Percentiles rank a stretch among this genome's conserved stretches.
phyloP scores from a whole-genome alignment of 1,284 basidiomycete species.

The Quambalaria eucalypti region DNA sequence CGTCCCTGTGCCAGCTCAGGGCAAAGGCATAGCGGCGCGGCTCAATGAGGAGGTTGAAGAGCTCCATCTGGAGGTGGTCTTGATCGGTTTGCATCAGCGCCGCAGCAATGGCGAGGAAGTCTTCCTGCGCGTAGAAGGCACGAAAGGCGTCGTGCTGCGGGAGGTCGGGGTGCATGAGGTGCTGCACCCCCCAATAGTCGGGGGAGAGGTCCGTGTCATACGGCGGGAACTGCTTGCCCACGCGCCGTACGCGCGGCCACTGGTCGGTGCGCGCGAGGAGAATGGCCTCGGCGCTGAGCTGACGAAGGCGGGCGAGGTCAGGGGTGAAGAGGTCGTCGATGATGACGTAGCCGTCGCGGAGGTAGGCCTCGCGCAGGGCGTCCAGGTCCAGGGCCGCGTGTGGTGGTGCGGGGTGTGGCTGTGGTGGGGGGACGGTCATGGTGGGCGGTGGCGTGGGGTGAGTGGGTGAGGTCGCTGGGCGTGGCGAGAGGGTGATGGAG shows the following conservation, averaged over 20 bases:
- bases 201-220: slow-evolving; percentile 54
- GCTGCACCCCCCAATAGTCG: slow-evolving; percentile 60
- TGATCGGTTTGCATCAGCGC: slow-evolving; percentile 12
- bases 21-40: slow-evolving; percentile 62
- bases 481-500: too few relatives aligned
- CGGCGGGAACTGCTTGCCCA: slow-evolving; percentile 74
- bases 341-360: slow-evolving; percentile 63
- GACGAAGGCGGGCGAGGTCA: slow-evolving; percentile 51
- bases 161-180: slow-evolving; percentile 53
- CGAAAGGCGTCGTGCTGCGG: slow-evolving; percentile 50
- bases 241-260: slow-evolving; percentile 62
- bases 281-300: slow-evolving; percentile 56
- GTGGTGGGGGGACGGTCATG: too few relatives aligned
- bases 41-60: slow-evolving; percentile 72
- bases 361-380: slow-evolving; percentile 49
- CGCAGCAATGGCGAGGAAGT: slow-evolving; percentile 24
- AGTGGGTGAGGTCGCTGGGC: too few relatives aligned
- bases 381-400: slow-evolving; percentile 15
- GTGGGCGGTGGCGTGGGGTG: too few relatives aligned
- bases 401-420: slow-evolving; percentile 2
- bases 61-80: slow-evolving; percentile 52
- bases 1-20: slow-evolving; percentile 73
- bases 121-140: slow-evolving; percentile 18
- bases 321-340: slow-evolving; percentile 56
- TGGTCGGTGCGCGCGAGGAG: slow-evolving; percentile 56